A percentile compares a stretch with the other conserved stretches of the same genome.
These are phyloP conservation scores for Amphibolis antarctica DNA, from an alignment of 106 monocot species.

Conservation along the genomic window DNA sequence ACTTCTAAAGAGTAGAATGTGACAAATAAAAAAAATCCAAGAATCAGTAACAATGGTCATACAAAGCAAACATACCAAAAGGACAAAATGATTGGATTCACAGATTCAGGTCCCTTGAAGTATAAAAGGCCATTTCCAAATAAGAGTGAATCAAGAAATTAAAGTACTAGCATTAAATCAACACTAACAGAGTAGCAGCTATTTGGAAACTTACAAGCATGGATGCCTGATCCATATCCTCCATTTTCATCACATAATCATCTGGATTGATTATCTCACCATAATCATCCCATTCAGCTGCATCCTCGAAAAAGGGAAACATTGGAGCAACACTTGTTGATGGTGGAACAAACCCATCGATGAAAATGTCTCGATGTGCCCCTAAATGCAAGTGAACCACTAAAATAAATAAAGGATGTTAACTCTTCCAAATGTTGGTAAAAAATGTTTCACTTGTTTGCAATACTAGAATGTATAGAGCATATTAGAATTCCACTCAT, in stretches of 20 bases:
- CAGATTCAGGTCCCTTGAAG: no score
- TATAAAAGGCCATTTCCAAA: no score
- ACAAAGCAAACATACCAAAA: no score
- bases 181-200: background rate
- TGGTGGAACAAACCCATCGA: conserved; percentile 89
- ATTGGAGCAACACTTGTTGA: conserved; percentile 85
- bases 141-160: no score
- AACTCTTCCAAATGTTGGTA: no score
- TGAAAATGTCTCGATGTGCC: conserved; percentile 55
- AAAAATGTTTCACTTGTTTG: no score
- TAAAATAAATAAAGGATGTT: conserved; percentile 14
- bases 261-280: conserved; percentile 96
- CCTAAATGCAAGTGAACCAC: conserved; percentile 27
- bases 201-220: conserved; percentile 50
- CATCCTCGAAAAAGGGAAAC: conserved; percentile 85
- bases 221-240: conserved; percentile 58
- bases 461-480: no score
- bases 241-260: conserved; percentile 76
- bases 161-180: no score
- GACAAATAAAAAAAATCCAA: no score
- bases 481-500: no score
- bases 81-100: no score
- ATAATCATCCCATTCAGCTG: conserved; percentile 96
- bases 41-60: background rate
- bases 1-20: no score